Percentiles rank a stretch among this genome's conserved stretches.
Conservation (phyloP, 2,329 filamentous ascomycete species). For the Byssochlamys sp. region DNA sequence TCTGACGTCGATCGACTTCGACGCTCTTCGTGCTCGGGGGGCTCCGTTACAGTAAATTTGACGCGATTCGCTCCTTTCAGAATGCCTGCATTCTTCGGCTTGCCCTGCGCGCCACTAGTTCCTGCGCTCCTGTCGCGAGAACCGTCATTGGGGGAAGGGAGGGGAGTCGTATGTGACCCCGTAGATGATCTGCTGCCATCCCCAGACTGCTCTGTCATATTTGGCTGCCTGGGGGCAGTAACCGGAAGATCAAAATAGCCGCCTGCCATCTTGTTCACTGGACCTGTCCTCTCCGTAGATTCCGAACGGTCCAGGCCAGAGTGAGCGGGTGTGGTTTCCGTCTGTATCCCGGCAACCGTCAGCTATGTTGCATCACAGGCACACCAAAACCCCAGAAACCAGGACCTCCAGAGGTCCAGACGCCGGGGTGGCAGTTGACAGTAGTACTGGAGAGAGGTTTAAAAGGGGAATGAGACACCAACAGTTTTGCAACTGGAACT, state of each 20-base stretch:
- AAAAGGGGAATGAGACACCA: background rate
- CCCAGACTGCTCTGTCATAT: background rate
- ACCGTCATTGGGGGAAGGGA: slow-evolving; percentile 16
- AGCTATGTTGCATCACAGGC: slow-evolving; percentile 9
- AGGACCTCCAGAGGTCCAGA: background rate
- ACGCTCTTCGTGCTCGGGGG: slow-evolving; percentile 11
- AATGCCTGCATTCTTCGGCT: slow-evolving; percentile 30
- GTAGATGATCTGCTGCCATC: slow-evolving; percentile 2
- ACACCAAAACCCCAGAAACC: background rate
- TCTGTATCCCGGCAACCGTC: slow-evolving; percentile 9
- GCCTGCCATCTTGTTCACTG: slow-evolving; percentile 2
- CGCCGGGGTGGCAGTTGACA: background rate
- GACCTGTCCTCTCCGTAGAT: background rate
- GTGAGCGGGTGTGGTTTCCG: background rate
- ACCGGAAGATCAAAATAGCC: slow-evolving; percentile 5
- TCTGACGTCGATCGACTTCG: slow-evolving; percentile 17
- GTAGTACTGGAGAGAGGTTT: background rate
- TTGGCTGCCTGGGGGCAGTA: slow-evolving; percentile 1
- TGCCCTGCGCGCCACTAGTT: slow-evolving; percentile 19
- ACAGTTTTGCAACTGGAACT: slow-evolving; percentile 3
- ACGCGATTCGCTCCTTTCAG: slow-evolving; percentile 26
- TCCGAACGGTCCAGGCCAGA: background rate
- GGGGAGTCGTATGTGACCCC: slow-evolving; percentile 18
- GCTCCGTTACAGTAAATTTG: slow-evolving; percentile 21
- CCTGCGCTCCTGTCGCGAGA: slow-evolving; percentile 11